Evolutionary conservation across 768 basidiomycete genomes (phyloP).

Genomic region (Nidularia sp.): DNA sequence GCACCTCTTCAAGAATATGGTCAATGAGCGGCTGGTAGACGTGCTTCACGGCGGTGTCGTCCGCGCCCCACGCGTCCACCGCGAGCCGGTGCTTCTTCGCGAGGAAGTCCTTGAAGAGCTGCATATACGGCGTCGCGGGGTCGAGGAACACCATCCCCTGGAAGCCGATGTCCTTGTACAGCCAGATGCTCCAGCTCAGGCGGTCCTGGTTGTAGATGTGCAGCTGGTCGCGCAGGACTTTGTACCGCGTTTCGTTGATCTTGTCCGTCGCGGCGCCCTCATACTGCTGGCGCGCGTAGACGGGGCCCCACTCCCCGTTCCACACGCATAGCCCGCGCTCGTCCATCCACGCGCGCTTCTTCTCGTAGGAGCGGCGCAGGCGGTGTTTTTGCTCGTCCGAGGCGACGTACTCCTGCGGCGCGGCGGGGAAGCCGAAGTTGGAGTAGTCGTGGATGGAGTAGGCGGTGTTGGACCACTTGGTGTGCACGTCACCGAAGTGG

Average conservation of each 20-base stretch:
- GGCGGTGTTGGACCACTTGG: slow-evolving; percentile 65
- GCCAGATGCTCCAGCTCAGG: slow-evolving; percentile 81
- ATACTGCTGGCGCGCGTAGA: slow-evolving; percentile 63
- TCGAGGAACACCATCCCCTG: slow-evolving; percentile 80
- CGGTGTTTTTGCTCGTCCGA: slow-evolving; percentile 48
- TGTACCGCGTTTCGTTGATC: slow-evolving; percentile 64
- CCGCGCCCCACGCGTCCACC: slow-evolving; percentile 76
- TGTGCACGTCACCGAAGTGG: slow-evolving; percentile 60
- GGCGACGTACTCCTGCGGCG: slow-evolving; percentile 50
- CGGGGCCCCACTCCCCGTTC: slow-evolving; percentile 86
- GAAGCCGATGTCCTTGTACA: slow-evolving; percentile 85
- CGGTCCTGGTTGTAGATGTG: slow-evolving; percentile 67
- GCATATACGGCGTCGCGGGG: slow-evolving; percentile 69
- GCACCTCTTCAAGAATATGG: slow-evolving; percentile 56
- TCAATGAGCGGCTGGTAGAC: slow-evolving; percentile 65
- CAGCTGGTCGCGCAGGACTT: slow-evolving; percentile 71
- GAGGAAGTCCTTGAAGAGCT: slow-evolving; percentile 62
- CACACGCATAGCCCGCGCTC: slow-evolving; percentile 60
- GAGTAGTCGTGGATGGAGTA: slow-evolving; percentile 82
- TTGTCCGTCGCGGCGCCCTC: slow-evolving; percentile 55
- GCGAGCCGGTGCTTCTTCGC: slow-evolving; percentile 77
- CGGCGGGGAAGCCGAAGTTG: slow-evolving; percentile 64
- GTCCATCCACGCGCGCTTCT: slow-evolving; percentile 79
- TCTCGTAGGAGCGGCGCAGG: slow-evolving; percentile 57
- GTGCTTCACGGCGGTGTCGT: slow-evolving; percentile 48